These are phyloP conservation scores for Stachybotrys chlorohalonatus DNA, from an alignment of 2,329 filamentous ascomycete genomes.

Conservation along the genomic window DNA sequence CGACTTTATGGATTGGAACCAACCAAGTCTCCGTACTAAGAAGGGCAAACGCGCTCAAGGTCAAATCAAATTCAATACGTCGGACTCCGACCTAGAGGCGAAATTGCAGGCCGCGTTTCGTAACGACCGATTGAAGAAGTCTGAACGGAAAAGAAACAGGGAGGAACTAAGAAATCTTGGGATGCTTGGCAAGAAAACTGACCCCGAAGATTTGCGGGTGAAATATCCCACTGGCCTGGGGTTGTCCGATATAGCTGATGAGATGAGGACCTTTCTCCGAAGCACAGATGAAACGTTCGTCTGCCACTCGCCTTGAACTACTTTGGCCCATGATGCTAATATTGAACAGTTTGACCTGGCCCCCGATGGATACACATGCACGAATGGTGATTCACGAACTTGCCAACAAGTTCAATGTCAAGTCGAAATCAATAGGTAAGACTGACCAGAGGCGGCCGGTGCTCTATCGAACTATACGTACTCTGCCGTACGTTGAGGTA, in stretches of 20 bases:
- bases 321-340: conserved; percentile 4
- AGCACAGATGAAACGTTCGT: conserved; percentile 54
- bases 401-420: conserved; percentile 65
- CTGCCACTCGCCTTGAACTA: neutral
- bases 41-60: conserved; percentile 55
- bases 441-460: conserved; percentile 67
- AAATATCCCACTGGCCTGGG: conserved; percentile 69
- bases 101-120: conserved; percentile 51
- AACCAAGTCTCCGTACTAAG: conserved; percentile 53
- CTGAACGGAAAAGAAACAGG: conserved; percentile 58
- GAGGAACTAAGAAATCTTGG: conserved; percentile 59
- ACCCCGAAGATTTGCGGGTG: conserved; percentile 49
- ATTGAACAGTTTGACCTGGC: conserved; percentile 54
- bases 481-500: conserved; percentile 49
- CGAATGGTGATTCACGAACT: conserved; percentile 76
- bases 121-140: conserved; percentile 64
- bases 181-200: conserved; percentile 50
- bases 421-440: conserved; percentile 73
- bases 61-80: conserved; percentile 39
- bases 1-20: conserved; percentile 77
- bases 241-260: conserved; percentile 59
- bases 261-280: conserved; percentile 64
- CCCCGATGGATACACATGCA: conserved; percentile 72
- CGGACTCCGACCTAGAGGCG: conserved; percentile 60
- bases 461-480: conserved; percentile 65